phyloP scores from a whole-genome alignment of 129 eudicot species.

The Oenanthe sinensis region DNA sequence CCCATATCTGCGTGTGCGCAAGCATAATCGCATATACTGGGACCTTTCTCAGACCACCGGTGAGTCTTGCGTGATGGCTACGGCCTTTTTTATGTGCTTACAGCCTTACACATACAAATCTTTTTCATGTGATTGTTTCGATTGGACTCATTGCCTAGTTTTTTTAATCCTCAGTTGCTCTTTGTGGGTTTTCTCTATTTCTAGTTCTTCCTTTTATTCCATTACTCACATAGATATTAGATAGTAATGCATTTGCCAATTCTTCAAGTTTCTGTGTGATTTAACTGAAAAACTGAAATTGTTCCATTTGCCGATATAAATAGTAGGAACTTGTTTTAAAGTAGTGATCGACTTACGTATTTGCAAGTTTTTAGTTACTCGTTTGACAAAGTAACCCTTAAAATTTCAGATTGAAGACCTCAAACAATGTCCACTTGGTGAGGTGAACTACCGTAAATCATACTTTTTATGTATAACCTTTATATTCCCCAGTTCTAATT shows the following conservation, averaged over 20 bases:
- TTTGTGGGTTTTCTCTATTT: background rate
- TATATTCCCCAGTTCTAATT: background rate
- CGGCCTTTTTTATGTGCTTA: background rate
- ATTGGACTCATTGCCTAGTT: background rate
- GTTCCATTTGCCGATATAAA: background rate
- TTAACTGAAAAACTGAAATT: background rate
- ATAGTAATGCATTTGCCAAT: background rate
- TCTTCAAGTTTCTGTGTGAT: background rate
- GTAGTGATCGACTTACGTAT: background rate
- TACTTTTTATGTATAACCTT: background rate
- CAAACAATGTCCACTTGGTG: constrained; percentile 79
- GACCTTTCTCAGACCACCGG: background rate
- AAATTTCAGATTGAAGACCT: constrained; percentile 82
- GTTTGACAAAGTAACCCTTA: background rate
- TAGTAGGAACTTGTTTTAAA: background rate
- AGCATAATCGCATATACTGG: too few species aligned
- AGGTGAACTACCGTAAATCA: constrained; percentile 32
- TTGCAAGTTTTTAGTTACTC: background rate
- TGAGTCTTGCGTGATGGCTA: too few species aligned
- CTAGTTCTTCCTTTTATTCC: background rate
- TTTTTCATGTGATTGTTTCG: background rate
- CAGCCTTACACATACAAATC: background rate
- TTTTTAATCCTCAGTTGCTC: background rate
- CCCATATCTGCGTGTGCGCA: background rate
- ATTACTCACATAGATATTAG: background rate